Percentiles rank a stretch among this genome's conserved stretches.
Conservation (phyloP, 164 flowering plant genomes). For the Sextonia rubra region DNA sequence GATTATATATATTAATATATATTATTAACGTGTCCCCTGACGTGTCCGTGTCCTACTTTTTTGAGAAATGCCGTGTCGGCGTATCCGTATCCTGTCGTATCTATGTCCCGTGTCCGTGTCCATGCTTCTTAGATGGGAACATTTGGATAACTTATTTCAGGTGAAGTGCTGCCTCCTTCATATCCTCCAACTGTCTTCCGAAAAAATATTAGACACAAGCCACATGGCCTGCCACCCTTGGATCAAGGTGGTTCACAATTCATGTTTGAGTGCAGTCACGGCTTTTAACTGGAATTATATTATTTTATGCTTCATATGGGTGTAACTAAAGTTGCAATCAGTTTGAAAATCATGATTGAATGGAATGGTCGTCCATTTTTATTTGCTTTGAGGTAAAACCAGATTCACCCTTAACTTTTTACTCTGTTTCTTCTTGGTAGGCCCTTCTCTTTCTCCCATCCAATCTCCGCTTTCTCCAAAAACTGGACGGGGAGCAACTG, state of each 20-base stretch:
- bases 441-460: slow-evolving; percentile 24
- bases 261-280: neutral
- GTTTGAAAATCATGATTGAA: neutral
- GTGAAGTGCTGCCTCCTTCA: slow-evolving; percentile 24
- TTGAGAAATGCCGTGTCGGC: no score
- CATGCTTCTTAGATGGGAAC: no score
- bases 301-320: neutral
- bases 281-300: neutral
- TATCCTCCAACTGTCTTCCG: slow-evolving; percentile 20
- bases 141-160: slow-evolving; percentile 11
- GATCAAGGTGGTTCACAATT: slow-evolving; percentile 29
- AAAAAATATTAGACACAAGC: slow-evolving; percentile 20
- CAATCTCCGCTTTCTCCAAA: slow-evolving; percentile 35
- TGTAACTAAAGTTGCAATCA: neutral
- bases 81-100: no score
- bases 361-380: neutral
- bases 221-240: slow-evolving; percentile 3
- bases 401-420: slow-evolving; percentile 9
- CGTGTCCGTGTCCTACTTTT: no score
- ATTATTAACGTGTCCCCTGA: no score
- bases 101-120: no score
- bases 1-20: no score
- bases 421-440: slow-evolving; percentile 14
- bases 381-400: neutral
- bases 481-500: slow-evolving; percentile 23